A percentile compares a stretch with the other conserved stretches of the same genome.
phyloP scores from a whole-genome alignment of 495 filamentous ascomycete species.

The Staphylotrichum tortipilum region DNA sequence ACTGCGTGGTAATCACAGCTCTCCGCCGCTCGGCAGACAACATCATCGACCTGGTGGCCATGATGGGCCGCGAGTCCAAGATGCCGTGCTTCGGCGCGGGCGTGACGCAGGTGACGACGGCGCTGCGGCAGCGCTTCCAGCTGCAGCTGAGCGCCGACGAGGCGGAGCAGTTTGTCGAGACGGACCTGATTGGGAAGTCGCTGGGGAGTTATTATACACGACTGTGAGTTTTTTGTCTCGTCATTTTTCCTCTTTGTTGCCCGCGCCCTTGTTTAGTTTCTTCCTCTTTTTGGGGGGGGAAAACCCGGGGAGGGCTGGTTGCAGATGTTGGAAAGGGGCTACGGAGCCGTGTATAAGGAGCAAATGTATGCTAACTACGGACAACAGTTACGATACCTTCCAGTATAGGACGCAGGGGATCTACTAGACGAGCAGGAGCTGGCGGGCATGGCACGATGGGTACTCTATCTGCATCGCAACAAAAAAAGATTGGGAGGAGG shows the following conservation, averaged over 20 bases:
- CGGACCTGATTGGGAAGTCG: conserved; percentile 60
- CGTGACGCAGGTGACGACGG: conserved; percentile 49
- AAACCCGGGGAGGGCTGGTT: too few relatives aligned
- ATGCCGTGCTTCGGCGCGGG: conserved; percentile 70
- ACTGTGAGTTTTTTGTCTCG: conserved; percentile 42
- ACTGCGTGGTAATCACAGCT: too few relatives aligned
- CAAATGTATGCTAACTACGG: too few relatives aligned
- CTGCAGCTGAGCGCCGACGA: conserved; percentile 65
- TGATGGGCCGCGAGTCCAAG: conserved; percentile 67
- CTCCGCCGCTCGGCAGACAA: conserved; percentile 62
- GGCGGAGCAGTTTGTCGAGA: conserved; percentile 65
- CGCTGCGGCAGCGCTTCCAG: conserved; percentile 58
- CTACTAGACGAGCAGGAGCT: conserved; percentile 41
- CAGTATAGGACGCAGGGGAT: conserved; percentile 74
- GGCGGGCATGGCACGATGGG: too few relatives aligned
- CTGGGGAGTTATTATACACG: conserved; percentile 70
- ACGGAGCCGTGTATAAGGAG: conserved; percentile 4
- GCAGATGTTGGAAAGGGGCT: not conserved
- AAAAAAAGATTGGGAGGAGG: not conserved
- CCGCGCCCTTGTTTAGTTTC: too few relatives aligned
- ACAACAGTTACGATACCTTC: conserved; percentile 64
- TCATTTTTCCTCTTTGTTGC: too few relatives aligned
- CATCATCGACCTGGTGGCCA: conserved; percentile 60
- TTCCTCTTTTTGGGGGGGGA: too few relatives aligned
- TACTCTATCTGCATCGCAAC: too few relatives aligned